Percentiles rank a stretch among this genome's conserved stretches.
These are phyloP conservation scores for Neostapfia colusana DNA, from an alignment of 176 grass and related monocot species.

Conservation along the genomic window DNA sequence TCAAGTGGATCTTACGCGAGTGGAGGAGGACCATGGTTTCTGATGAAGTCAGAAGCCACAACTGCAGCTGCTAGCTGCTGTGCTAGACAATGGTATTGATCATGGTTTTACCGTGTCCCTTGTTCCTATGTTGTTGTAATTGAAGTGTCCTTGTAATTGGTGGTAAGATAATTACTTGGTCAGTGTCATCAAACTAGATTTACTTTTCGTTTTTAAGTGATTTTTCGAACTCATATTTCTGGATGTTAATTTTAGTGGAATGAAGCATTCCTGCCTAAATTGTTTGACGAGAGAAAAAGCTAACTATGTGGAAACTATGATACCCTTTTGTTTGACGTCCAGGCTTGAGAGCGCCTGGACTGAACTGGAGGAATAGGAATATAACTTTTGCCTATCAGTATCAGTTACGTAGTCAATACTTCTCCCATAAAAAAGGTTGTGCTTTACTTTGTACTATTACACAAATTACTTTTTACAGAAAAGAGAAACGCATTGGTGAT, in stretches of 20 bases:
- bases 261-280: background rate
- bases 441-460: no score
- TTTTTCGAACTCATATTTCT: background rate
- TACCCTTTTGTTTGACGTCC: no score
- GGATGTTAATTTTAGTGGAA: background rate
- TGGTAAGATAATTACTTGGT: background rate
- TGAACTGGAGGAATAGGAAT: background rate
- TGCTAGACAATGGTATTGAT: slow-evolving; percentile 4
- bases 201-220: no score
- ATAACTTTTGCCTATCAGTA: background rate
- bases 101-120: background rate
- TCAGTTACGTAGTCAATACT: background rate
- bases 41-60: background rate
- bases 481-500: no score
- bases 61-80: background rate
- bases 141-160: slow-evolving; percentile 20
- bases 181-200: background rate
- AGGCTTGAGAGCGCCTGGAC: background rate
- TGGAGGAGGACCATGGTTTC: slow-evolving; percentile 12
- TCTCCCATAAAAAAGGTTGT: background rate
- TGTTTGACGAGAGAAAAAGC: no score
- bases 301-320: no score
- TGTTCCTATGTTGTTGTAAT: slow-evolving; percentile 8
- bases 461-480: no score
- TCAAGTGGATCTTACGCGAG: background rate